phyloP scores from a whole-genome alignment of 768 basidiomycete genomes.

The Russula brevipes region DNA sequence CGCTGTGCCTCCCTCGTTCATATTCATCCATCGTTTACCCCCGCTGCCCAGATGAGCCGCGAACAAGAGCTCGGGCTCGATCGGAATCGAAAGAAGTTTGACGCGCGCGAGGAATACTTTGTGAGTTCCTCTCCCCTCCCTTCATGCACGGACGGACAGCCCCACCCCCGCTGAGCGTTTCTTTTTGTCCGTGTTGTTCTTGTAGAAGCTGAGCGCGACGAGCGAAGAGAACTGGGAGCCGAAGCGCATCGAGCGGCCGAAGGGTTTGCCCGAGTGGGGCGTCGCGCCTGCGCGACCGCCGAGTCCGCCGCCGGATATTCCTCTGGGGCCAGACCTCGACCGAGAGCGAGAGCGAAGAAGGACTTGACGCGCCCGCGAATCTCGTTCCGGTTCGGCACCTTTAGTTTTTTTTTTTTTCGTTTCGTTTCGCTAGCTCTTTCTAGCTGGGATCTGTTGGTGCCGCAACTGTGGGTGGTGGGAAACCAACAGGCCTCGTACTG shows the following conservation, averaged over 20 bases:
- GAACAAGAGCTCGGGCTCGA: slow-evolving; percentile 75
- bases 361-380: no score
- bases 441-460: no score
- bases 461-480: no score
- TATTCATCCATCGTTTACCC: background rate
- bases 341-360: background rate
- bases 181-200: background rate
- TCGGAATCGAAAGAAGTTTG: slow-evolving; percentile 70
- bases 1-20: background rate
- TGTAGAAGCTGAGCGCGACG: slow-evolving; percentile 58
- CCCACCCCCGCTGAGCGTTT: background rate
- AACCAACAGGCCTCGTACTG: no score
- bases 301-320: background rate
- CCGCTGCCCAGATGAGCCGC: slow-evolving; percentile 51
- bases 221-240: slow-evolving; percentile 79
- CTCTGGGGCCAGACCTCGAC: no score
- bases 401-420: no score
- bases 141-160: no score
- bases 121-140: slow-evolving; percentile 47
- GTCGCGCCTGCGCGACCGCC: slow-evolving; percentile 63
- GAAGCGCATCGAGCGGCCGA: slow-evolving; percentile 75
- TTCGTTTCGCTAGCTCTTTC: no score
- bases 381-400: no score
- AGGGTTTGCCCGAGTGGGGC: slow-evolving; percentile 93
- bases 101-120: slow-evolving; percentile 94